Percentiles rank a stretch among this genome's conserved stretches.
These are phyloP conservation scores for Phytophthora citrophthora DNA, from an alignment of 352 stramenopile genomes.

Conservation along the genomic window DNA sequence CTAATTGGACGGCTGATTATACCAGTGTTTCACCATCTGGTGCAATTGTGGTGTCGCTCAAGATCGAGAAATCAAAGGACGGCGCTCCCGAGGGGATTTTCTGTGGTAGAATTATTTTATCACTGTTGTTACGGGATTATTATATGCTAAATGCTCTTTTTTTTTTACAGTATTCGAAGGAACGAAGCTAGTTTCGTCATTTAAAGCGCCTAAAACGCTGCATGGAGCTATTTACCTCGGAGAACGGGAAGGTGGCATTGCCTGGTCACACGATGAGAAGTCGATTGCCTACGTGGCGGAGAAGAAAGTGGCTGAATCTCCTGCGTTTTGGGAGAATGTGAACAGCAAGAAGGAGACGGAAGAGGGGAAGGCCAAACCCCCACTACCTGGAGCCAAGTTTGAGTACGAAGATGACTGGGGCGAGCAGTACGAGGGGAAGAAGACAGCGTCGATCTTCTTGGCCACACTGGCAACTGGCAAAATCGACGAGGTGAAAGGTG, in stretches of 20 bases:
- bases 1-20: constrained; percentile 42
- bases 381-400: constrained; percentile 62
- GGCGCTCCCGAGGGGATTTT: constrained; percentile 53
- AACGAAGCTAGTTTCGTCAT: constrained; percentile 48
- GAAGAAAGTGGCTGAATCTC: constrained; percentile 55
- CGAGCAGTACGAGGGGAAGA: constrained; percentile 85
- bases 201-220: constrained; percentile 73
- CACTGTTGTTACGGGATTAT: background rate
- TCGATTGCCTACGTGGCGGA: constrained; percentile 80
- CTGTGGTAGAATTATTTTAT: constrained; percentile 24
- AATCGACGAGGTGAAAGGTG: constrained; percentile 65
- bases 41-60: constrained; percentile 61
- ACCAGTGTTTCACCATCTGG: constrained; percentile 67
- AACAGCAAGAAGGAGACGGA: constrained; percentile 49
- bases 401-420: constrained; percentile 83
- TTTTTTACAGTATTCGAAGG: constrained; percentile 45
- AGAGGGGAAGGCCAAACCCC: constrained; percentile 11
- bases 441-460: constrained; percentile 72
- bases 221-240: constrained; percentile 76
- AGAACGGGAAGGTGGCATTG: constrained; percentile 72
- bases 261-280: constrained; percentile 80
- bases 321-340: constrained; percentile 63
- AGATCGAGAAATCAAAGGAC: constrained; percentile 56
- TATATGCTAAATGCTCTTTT: background rate
- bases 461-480: constrained; percentile 65